Conservation (phyloP, 495 filamentous ascomycete species). For the Pseudomonodictys pantanalensis region DNA sequence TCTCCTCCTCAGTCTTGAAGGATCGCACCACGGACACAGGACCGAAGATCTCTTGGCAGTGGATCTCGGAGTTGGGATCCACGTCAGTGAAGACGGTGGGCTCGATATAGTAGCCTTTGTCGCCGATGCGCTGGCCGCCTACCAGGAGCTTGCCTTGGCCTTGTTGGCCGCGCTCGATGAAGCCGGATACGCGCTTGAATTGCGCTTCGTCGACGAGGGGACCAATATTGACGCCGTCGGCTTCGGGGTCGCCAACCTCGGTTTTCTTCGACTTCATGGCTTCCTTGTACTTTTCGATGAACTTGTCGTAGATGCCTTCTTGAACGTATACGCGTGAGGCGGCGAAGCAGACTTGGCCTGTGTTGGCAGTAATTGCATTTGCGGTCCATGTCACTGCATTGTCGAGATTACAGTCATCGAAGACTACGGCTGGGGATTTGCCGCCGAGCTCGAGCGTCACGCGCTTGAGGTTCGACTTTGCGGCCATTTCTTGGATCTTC, state of each 20-base stretch:
- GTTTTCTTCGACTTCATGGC: conserved; percentile 37
- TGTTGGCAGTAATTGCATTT: conserved; percentile 49
- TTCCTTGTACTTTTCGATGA: conserved; percentile 43
- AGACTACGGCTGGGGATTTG: conserved; percentile 47
- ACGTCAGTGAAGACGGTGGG: conserved; percentile 49
- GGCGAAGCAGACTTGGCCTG: conserved; percentile 56
- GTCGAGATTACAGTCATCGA: conserved; percentile 48
- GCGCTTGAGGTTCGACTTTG: conserved; percentile 51
- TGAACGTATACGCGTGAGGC: conserved; percentile 55
- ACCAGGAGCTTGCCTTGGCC: conserved; percentile 26
- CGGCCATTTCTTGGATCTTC: conserved; percentile 42
- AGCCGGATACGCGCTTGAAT: conserved; percentile 37
- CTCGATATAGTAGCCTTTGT: conserved; percentile 46
- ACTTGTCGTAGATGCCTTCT: conserved; percentile 53
- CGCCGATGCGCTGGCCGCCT: conserved; percentile 31
- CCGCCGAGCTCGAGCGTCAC: conserved; percentile 49
- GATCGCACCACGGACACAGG: conserved; percentile 47
- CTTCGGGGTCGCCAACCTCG: conserved; percentile 34
- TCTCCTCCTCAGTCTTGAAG: conserved; percentile 55
- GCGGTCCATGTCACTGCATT: conserved; percentile 45
- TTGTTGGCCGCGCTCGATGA: conserved; percentile 33
- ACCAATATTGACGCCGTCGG: conserved; percentile 29
- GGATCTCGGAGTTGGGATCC: conserved; percentile 40
- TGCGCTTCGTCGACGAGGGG: conserved; percentile 38
- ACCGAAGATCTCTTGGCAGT: conserved; percentile 54